phyloP scores from a whole-genome alignment of 345 rosid species.

The Pelargonium nanum region DNA sequence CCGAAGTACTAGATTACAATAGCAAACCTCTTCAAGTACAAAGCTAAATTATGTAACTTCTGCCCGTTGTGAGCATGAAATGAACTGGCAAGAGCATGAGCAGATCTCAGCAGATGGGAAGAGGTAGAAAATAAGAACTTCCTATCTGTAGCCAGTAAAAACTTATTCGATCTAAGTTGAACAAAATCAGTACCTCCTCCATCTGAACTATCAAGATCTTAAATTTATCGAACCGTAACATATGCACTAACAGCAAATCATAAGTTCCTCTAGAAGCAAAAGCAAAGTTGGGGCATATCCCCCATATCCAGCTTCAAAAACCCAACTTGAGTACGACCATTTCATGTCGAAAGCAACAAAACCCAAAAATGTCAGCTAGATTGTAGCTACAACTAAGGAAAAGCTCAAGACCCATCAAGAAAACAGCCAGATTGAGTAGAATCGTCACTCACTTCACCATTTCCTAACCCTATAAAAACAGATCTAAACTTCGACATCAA shows the following conservation, averaged over 20 bases:
- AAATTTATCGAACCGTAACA: too few species aligned
- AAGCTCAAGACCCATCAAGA: background rate
- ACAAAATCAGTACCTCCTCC: background rate
- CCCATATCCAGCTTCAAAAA: background rate
- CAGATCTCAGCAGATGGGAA: background rate
- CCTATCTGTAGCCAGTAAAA: background rate
- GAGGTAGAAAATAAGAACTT: background rate
- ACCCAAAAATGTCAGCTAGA: background rate
- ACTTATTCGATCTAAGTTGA: background rate
- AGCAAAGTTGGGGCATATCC: background rate
- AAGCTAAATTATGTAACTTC: background rate
- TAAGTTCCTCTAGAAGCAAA: background rate
- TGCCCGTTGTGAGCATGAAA: background rate
- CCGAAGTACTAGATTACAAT: background rate
- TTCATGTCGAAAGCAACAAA: background rate
- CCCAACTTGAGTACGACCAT: background rate
- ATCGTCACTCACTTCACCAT: background rate
- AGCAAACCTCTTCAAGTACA: background rate
- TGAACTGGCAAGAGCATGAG: background rate
- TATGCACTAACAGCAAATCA: too few species aligned
- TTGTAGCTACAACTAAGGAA: background rate
- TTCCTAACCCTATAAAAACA: background rate
- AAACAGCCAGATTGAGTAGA: background rate
- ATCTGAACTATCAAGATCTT: too few species aligned
- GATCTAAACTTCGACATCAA: background rate